Evolutionary conservation across 345 rosid species (phyloP).

Genomic region (Gossypium arboreum): DNA sequence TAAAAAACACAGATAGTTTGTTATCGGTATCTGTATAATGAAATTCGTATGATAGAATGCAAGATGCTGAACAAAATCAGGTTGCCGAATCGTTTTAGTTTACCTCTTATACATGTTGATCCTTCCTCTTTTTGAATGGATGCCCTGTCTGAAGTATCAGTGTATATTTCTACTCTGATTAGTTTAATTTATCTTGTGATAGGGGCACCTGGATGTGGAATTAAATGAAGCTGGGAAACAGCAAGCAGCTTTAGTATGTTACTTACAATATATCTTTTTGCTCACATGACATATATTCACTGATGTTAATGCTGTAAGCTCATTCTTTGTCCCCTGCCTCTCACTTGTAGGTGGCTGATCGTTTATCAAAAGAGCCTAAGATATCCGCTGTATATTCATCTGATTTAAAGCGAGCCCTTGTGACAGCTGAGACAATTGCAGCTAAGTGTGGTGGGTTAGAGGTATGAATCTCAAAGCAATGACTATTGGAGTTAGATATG

Average conservation of each 20-base stretch:
- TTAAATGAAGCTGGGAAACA: slow-evolving; percentile 71
- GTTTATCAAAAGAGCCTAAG: slow-evolving; percentile 57
- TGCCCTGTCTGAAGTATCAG: neutral
- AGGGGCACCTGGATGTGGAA: slow-evolving; percentile 87
- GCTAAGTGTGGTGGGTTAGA: slow-evolving; percentile 51
- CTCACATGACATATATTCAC: neutral
- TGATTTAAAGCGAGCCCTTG: slow-evolving; percentile 77
- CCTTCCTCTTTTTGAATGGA: neutral
- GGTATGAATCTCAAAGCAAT: slow-evolving; percentile 31
- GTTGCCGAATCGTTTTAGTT: neutral
- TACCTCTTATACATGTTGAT: neutral
- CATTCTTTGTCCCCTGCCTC: neutral
- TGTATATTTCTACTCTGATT: neutral
- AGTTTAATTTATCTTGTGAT: neutral
- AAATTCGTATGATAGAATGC: neutral
- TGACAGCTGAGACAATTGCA: slow-evolving; percentile 73
- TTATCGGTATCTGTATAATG: neutral
- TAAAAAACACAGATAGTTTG: neutral
- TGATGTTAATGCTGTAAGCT: slow-evolving; percentile 2
- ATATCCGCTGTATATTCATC: slow-evolving; percentile 69
- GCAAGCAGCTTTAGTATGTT: slow-evolving; percentile 61
- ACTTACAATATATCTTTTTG: neutral
- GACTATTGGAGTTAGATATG: neutral
- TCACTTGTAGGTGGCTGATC: slow-evolving; percentile 54
- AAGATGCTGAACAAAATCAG: neutral